Percentiles rank a stretch among this genome's conserved stretches.
These are phyloP conservation scores for Leccinum uliginosum DNA, from an alignment of 768 basidiomycete species.

Conservation along the genomic window DNA sequence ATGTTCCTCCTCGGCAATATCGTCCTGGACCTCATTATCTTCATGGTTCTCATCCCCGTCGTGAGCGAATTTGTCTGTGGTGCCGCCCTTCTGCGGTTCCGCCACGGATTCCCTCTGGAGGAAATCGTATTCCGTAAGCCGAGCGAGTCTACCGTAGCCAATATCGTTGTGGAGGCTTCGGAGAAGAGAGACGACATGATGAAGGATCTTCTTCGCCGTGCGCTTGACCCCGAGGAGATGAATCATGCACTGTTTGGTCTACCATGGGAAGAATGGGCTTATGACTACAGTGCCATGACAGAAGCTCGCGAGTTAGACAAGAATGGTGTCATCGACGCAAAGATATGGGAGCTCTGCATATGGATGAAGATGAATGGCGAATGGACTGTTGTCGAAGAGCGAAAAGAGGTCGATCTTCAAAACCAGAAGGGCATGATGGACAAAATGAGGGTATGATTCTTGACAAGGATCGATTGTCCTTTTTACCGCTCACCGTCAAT, in stretches of 20 bases:
- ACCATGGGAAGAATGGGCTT: constrained; percentile 32
- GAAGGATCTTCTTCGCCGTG: constrained; percentile 26
- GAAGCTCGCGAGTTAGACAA: constrained; percentile 20
- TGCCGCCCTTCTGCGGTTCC: constrained; percentile 18
- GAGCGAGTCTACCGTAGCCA: constrained; percentile 23
- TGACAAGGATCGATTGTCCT: neutral
- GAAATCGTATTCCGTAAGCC: constrained; percentile 31
- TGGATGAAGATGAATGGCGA: constrained; percentile 30
- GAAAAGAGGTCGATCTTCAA: constrained; percentile 17
- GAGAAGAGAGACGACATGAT: constrained; percentile 25
- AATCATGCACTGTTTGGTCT: constrained; percentile 22
- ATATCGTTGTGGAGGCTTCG: constrained; percentile 20
- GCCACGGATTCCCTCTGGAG: constrained; percentile 25
- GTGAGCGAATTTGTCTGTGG: constrained; percentile 21
- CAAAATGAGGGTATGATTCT: constrained; percentile 22
- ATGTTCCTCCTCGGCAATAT: constrained; percentile 23
- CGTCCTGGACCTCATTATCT: constrained; percentile 24
- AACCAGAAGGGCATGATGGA: constrained; percentile 28
- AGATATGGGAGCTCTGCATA: constrained; percentile 29
- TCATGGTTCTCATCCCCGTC: constrained; percentile 23
- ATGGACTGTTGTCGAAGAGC: constrained; percentile 29
- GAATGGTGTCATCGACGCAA: constrained; percentile 16
- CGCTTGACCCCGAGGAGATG: constrained; percentile 28
- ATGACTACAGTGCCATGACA: constrained; percentile 29
- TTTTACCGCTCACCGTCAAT: neutral